Percentiles rank a stretch among this genome's conserved stretches.
phyloP scores from a whole-genome alignment of 257 asterid species.

The Salvia hispanica region DNA sequence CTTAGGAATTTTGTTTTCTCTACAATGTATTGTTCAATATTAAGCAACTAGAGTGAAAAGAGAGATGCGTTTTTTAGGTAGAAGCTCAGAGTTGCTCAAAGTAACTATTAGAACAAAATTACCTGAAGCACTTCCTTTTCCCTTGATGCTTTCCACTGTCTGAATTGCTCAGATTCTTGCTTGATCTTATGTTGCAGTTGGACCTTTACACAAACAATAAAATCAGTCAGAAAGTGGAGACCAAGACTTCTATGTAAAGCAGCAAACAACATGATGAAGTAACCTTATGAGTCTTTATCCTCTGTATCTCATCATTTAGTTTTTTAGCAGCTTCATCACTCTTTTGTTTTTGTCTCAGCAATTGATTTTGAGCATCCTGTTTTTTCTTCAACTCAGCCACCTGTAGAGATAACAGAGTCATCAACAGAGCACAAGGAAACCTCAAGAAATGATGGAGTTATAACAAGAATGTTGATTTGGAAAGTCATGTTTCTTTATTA shows the following conservation, averaged over 20 bases:
- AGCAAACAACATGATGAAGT: slow-evolving; percentile 21
- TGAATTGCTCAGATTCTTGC: slow-evolving; percentile 97
- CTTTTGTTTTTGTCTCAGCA: slow-evolving; percentile 90
- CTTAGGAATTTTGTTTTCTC: not conserved
- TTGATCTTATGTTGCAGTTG: slow-evolving; percentile 97
- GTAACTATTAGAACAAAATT: slow-evolving; percentile 14
- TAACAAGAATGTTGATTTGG: not conserved
- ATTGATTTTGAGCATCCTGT: slow-evolving; percentile 97
- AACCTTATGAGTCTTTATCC: slow-evolving; percentile 94
- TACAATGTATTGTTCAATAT: not conserved
- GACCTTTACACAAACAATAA: slow-evolving; percentile 55
- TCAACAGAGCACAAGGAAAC: not conserved
- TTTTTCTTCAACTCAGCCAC: slow-evolving; percentile 90
- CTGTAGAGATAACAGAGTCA: slow-evolving; percentile 45
- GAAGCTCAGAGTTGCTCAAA: not conserved
- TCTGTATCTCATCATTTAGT: slow-evolving; percentile 87
- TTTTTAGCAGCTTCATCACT: slow-evolving; percentile 95
- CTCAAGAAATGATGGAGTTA: slow-evolving; percentile 29
- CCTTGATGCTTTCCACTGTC: slow-evolving; percentile 92
- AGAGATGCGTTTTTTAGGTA: not conserved
- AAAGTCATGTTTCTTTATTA: not conserved
- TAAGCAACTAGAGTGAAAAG: not conserved
- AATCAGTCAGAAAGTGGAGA: slow-evolving; percentile 31
- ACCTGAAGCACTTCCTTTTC: slow-evolving; percentile 99
- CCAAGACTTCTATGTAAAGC: slow-evolving; percentile 2